Evolutionary conservation across 441 rosid genomes (phyloP).

Genomic region (Metrosideros polymorpha): DNA sequence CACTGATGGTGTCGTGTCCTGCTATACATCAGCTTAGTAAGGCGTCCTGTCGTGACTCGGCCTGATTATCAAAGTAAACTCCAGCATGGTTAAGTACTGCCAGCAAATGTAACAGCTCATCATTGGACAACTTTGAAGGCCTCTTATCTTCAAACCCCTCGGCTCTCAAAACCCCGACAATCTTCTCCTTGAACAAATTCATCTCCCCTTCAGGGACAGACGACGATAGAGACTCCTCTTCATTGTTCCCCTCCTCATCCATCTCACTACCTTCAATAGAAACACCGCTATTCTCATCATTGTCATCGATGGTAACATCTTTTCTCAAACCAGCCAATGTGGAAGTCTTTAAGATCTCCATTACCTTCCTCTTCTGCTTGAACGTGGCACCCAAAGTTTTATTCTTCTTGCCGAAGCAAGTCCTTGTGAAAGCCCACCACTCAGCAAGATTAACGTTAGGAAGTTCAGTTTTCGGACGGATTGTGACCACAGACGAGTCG

Average conservation of each 20-base stretch:
- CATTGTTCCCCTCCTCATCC: conserved; percentile 7
- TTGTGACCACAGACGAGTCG: conserved; percentile 75
- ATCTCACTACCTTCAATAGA: conserved; percentile 8
- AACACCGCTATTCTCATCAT: not conserved
- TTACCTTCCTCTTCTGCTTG: conserved; percentile 83
- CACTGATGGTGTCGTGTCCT: not conserved
- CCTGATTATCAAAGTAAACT: conserved; percentile 36
- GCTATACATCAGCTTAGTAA: not conserved
- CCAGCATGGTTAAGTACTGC: conserved; percentile 55
- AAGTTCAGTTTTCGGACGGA: conserved; percentile 53
- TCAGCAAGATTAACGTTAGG: conserved; percentile 41
- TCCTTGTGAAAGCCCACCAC: conserved; percentile 58
- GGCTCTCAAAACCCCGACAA: conserved; percentile 30
- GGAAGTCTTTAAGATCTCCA: conserved; percentile 42
- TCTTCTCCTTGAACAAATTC: conserved; percentile 43
- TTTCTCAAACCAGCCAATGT: not conserved
- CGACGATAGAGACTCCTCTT: conserved; percentile 1
- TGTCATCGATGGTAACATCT: not conserved
- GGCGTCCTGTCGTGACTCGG: conserved; percentile 6
- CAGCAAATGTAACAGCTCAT: conserved; percentile 44
- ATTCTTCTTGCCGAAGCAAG: conserved; percentile 75
- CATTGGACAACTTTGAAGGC: conserved; percentile 61
- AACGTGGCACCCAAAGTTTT: conserved; percentile 80
- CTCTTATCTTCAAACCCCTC: conserved; percentile 61
- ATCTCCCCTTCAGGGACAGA: conserved; percentile 26